Evolutionary conservation across 2,329 filamentous ascomycete species (phyloP).

Genomic region (Amphichorda felina): DNA sequence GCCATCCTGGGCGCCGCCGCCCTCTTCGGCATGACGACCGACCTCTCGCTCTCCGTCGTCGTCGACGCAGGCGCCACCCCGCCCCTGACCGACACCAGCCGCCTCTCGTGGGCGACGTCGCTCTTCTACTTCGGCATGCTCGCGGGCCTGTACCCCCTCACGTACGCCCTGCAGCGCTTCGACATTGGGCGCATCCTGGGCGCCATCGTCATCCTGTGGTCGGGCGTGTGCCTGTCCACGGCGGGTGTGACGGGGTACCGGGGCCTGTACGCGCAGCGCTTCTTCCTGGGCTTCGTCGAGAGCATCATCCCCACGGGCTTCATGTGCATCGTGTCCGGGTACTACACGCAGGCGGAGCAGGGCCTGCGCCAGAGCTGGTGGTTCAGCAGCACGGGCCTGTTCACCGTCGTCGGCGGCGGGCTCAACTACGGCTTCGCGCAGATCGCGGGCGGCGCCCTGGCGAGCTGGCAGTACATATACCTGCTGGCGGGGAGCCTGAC

Average conservation of each 20-base stretch:
- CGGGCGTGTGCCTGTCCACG: slow-evolving; percentile 54
- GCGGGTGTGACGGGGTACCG: slow-evolving; percentile 51
- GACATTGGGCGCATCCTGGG: slow-evolving; percentile 53
- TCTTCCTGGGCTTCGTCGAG: slow-evolving; percentile 41
- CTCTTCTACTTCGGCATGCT: slow-evolving; percentile 76
- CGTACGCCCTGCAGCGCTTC: slow-evolving; percentile 58
- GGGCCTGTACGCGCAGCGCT: slow-evolving; percentile 55
- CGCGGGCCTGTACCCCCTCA: slow-evolving; percentile 61
- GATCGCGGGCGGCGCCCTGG: slow-evolving; percentile 27
- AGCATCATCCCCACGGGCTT: slow-evolving; percentile 36
- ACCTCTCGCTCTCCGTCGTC: slow-evolving; percentile 49
- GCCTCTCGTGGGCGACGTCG: slow-evolving; percentile 66
- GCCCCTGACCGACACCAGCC: slow-evolving; percentile 49
- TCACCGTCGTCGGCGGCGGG: slow-evolving; percentile 33
- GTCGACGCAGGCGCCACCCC: slow-evolving; percentile 30
- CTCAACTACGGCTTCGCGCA: slow-evolving; percentile 39
- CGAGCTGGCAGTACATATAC: slow-evolving; percentile 43
- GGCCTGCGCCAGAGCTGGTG: slow-evolving; percentile 35
- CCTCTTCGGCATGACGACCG: slow-evolving; percentile 65
- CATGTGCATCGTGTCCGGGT: slow-evolving; percentile 34
- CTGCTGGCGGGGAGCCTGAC: slow-evolving; percentile 35
- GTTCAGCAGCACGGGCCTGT: slow-evolving; percentile 31
- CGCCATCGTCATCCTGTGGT: slow-evolving; percentile 52
- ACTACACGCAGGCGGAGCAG: slow-evolving; percentile 37
- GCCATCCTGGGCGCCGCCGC: slow-evolving; percentile 63